These are phyloP conservation scores for Calocybe indica DNA, from an alignment of 768 basidiomycete species.

Conservation along the genomic window DNA sequence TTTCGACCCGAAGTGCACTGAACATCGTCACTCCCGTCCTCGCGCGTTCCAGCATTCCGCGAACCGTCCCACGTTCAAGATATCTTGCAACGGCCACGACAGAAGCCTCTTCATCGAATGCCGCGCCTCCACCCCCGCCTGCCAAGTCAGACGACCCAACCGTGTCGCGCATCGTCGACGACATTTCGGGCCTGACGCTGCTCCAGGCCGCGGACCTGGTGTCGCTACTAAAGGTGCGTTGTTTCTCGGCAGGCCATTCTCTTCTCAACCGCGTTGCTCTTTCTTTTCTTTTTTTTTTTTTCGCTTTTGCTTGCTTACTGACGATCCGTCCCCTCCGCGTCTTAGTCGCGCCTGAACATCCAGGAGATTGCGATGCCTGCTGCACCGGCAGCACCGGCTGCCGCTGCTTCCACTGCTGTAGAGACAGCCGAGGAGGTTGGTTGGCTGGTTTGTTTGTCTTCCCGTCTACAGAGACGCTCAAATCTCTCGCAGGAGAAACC, in stretches of 20 bases:
- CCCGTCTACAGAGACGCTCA: neutral
- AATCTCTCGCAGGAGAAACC: conserved; percentile 68
- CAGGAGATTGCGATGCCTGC: conserved; percentile 94
- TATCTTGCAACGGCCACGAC: conserved; percentile 49
- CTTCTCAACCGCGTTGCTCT: too few relatives aligned
- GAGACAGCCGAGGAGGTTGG: conserved; percentile 68
- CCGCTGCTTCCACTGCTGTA: conserved; percentile 48
- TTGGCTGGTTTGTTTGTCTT: conserved; percentile 1
- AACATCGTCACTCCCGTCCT: too few relatives aligned
- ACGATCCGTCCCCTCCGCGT: neutral
- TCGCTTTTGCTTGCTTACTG: neutral
- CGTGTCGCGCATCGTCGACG: conserved; percentile 82
- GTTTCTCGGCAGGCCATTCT: too few relatives aligned
- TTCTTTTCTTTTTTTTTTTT: neutral
- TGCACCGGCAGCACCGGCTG: conserved; percentile 54
- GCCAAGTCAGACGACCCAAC: conserved; percentile 49
- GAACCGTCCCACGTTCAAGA: conserved; percentile 27
- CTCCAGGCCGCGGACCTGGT: conserved; percentile 96
- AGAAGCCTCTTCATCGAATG: conserved; percentile 33
- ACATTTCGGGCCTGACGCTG: conserved; percentile 83
- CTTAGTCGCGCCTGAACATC: conserved; percentile 86
- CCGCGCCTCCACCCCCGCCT: conserved; percentile 37
- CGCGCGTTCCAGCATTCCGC: too few relatives aligned
- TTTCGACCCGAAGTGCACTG: too few relatives aligned
- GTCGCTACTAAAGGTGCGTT: conserved; percentile 75